phyloP scores from a whole-genome alignment of 768 basidiomycete species.

The Pulveroboletus sp. region DNA sequence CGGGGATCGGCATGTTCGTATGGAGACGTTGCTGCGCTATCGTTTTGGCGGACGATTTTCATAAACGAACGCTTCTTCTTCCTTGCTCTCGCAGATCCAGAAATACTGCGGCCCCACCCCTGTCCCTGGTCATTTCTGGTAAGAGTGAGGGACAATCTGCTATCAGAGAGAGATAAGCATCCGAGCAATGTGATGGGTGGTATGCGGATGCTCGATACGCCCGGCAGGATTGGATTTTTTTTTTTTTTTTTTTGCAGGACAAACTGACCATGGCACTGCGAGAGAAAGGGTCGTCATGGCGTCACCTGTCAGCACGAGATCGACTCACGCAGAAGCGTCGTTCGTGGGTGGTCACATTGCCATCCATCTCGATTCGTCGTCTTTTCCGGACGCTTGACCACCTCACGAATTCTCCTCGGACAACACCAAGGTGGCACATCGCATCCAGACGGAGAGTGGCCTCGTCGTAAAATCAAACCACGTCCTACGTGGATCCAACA shows the following conservation, averaged over 20 bases:
- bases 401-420: not conserved
- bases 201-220: not conserved
- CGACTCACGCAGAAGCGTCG: not conserved
- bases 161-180: not conserved
- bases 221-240: not conserved
- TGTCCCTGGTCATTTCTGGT: too few species aligned
- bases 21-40: not conserved
- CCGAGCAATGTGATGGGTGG: not conserved
- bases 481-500: too few species aligned
- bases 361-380: too few species aligned
- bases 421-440: not conserved
- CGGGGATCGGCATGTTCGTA: not conserved
- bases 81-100: not conserved
- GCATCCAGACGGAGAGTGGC: not conserved
- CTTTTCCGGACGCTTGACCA: too few species aligned
- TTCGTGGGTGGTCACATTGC: too few species aligned
- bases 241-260: too few species aligned
- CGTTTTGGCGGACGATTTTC: not conserved
- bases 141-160: not conserved
- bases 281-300: too few species aligned
- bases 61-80: not conserved
- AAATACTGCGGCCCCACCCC: not conserved
- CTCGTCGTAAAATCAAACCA: too few species aligned
- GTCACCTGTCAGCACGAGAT: too few species aligned
- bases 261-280: too few species aligned